Evolutionary conservation across 2,329 filamentous ascomycete genomes (phyloP).

Genomic region (Diaporthe citri): DNA sequence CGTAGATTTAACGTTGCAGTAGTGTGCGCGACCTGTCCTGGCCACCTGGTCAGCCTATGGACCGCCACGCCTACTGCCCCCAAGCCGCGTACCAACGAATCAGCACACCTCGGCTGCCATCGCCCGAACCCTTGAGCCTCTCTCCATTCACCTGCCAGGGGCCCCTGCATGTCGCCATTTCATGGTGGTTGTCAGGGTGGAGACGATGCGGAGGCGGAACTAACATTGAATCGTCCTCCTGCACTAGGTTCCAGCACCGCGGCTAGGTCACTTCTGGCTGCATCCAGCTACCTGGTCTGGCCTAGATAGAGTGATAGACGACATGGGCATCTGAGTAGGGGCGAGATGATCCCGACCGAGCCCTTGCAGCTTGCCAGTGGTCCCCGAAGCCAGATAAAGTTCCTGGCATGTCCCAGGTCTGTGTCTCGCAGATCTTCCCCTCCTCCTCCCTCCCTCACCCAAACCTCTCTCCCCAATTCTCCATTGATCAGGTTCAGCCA

Average conservation of each 20-base stretch:
- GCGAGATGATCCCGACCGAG: conserved; percentile 1
- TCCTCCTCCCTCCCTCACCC: background rate
- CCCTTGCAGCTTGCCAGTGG: background rate
- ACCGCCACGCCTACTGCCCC: conserved; percentile 5
- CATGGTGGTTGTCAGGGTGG: conserved; percentile 14
- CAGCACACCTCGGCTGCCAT: conserved; percentile 3
- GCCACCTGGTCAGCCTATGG: background rate
- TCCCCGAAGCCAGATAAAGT: conserved; percentile 18
- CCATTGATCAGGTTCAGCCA: conserved; percentile 24
- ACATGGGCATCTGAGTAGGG: conserved; percentile 12
- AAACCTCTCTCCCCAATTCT: background rate
- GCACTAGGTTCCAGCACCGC: conserved; percentile 15
- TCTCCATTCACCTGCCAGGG: background rate
- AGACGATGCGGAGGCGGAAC: conserved; percentile 30
- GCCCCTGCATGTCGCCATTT: conserved; percentile 1
- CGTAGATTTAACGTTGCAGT: conserved; percentile 31
- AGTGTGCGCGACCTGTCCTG: background rate
- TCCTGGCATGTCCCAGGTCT: conserved; percentile 20
- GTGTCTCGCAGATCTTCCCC: background rate
- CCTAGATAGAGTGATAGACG: conserved; percentile 16
- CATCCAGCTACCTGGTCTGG: conserved; percentile 8
- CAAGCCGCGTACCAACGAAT: background rate
- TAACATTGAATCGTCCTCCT: conserved; percentile 22
- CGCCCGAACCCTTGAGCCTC: conserved; percentile 29
- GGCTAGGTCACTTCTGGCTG: conserved; percentile 27